Base-by-base conservation (phyloP, 2,329 filamentous ascomycete species). In the Penicillium concentricum region DNA sequence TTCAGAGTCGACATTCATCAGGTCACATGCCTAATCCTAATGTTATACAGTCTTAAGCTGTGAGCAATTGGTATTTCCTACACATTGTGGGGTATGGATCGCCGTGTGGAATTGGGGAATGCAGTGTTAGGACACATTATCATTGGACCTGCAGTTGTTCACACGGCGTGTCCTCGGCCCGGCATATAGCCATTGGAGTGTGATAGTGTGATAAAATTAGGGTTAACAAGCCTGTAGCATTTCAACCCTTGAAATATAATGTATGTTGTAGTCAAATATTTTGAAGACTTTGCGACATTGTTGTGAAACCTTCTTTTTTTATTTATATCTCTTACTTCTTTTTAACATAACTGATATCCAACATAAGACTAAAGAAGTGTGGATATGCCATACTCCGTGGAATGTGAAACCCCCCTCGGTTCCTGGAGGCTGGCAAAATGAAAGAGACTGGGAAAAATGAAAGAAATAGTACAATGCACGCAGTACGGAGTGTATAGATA, bases 31-130 rank as follows among this genome's bases (percentile, higher is more conserved):
- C 30, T 46, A 43, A 22, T 42, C 6, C 22, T 18, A 20, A 34
- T 46, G 20, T 46, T 34, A 20, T 46, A 24, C 30, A 24, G 30
- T 15, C 30, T 35, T 34, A 8, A 35, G 13, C 30, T n/a, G 3
- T 22, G 28, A 32, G 18, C 18, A 20, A 39, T 49, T 22, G n/a
- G 16, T n/a, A n/a, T 44, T 43, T 43, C 9, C n/a, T 35, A 28
- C 7, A 35, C 39, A n/a, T 20, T 66, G 64, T 66, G 63, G 60
- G 59, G 61, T 50, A 61, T 59, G 63, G 64, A 66, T 65, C 62
- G 51, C 32, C 61, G 32, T 48, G 51, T 61, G 62, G 56, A 57
- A 60, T 55, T 37, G 54, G 48, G 49, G 46, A 46, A 45, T 64
- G 53, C 59, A 51, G 54, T 41, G 48, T 41, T 44, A 32, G 51